Evolutionary conservation across 2,329 filamentous ascomycete species (phyloP).

Genomic region (Verticillium longisporum): DNA sequence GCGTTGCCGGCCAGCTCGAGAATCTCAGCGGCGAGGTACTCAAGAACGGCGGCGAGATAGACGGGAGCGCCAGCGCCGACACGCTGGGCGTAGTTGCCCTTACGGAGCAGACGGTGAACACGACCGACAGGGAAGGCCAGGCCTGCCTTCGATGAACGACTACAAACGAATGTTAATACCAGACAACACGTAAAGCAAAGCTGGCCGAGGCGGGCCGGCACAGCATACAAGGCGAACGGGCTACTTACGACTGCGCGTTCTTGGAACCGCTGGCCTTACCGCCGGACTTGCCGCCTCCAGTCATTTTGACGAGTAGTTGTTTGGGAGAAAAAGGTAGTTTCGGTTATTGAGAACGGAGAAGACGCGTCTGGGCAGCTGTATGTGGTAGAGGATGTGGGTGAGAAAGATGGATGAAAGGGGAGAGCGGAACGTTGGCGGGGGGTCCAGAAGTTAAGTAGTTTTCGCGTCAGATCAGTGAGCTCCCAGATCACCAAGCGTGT

Average conservation of each 20-base stretch:
- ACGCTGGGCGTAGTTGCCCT: slow-evolving; percentile 99
- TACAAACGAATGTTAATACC: slow-evolving; percentile 38
- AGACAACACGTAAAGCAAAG: too few relatives aligned
- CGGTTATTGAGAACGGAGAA: slow-evolving; percentile 3
- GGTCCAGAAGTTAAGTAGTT: slow-evolving; percentile 49
- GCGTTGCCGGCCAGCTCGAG: slow-evolving; percentile 98
- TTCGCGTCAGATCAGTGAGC: slow-evolving; percentile 34
- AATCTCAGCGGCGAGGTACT: slow-evolving; percentile 98
- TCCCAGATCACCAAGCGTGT: slow-evolving; percentile 42
- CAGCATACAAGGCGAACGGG: slow-evolving; percentile 5
- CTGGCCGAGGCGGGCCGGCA: too few relatives aligned
- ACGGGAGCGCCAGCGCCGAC: slow-evolving; percentile 97
- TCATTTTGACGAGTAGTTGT: slow-evolving; percentile 71
- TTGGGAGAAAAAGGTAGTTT: slow-evolving; percentile 17
- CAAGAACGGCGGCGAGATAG: slow-evolving; percentile 93
- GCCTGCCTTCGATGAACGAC: slow-evolving; percentile 98
- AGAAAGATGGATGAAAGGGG: slow-evolving; percentile 21
- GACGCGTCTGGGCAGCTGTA: slow-evolving; percentile 4
- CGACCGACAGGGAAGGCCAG: slow-evolving; percentile 97
- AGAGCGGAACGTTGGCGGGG: slow-evolving; percentile 31
- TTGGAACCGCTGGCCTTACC: slow-evolving; percentile 99
- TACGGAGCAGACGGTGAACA: slow-evolving; percentile 98
- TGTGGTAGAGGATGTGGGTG: slow-evolving; percentile 17
- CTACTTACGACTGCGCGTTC: slow-evolving; percentile 95
- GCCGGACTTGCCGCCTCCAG: slow-evolving; percentile 99